Evolutionary conservation across 2,329 filamentous ascomycete species (phyloP), one percentile per base, ranked within the genome.

Genomic region (Zymoseptoria pseudotritici): DNA sequence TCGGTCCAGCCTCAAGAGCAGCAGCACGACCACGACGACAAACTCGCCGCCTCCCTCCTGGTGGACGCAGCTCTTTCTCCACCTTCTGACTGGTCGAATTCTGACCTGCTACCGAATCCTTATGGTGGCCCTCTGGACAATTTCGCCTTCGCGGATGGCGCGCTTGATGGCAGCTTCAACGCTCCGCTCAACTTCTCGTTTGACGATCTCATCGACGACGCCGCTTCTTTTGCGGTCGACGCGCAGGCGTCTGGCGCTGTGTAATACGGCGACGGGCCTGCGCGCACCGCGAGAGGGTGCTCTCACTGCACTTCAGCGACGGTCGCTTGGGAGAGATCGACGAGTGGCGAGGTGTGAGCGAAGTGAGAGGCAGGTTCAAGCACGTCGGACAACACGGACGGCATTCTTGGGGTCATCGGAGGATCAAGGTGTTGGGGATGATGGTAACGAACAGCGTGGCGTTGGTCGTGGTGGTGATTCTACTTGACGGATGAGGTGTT

Each of bases 1-100:
- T 97, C 94, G 86, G 87, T 93, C 89, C 88, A 71, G 67, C 70
- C 63, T 57, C 63, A 59, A 59, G 66, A 68, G 58, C 67, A 67
- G 63, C 66, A 68, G 55, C 60, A 62, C 58, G 63, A 63, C 59
- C 63, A 62, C 58, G 59, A 55, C 57, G 53, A 20, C 29, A 54
- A 54, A 53, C 46, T 62, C 59, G 58, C 54, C 57, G 53, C 26
- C 29, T 55, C 55, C 55, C 29, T 50, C 60, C 57, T 69, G 63
- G 64, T 69, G 66, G 69, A 64, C 63, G 52, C 66, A 58, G 53
- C 66, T 71, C 61, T 67, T 73, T 53, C 69, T 70, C 60, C 66
- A 64, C 55, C 66, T 73, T 63, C 67, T 70, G 65, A 69, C 61
- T 59, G 61, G 67, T 49, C 67, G 72, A 56, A 58, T 73, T 58